These are phyloP conservation scores for Oemleria cerasiformis DNA, from an alignment of 306 rosid genomes.

Conservation along the genomic window DNA sequence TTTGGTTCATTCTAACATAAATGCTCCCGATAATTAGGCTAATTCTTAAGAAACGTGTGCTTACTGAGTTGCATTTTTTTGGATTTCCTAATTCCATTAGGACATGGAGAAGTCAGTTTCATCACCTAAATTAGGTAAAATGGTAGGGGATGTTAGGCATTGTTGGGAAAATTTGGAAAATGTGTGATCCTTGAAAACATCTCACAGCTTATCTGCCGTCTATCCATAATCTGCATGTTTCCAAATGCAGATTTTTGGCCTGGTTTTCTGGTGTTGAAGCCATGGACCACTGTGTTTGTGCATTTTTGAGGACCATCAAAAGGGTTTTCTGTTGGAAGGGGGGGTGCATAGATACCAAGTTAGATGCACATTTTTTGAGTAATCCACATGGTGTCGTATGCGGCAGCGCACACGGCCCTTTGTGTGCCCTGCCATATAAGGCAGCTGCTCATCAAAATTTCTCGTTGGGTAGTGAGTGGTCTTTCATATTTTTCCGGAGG, in stretches of 20 bases:
- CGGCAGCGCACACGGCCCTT: too few relatives aligned
- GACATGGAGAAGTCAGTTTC: background rate
- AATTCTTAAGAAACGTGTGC: too few relatives aligned
- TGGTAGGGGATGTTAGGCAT: background rate
- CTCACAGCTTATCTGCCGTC: background rate
- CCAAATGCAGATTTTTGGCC: background rate
- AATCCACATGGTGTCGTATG: background rate
- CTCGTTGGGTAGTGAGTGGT: too few relatives aligned
- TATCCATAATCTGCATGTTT: background rate
- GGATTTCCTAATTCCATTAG: background rate
- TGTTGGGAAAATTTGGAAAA: background rate
- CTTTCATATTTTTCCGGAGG: background rate
- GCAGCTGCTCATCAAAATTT: too few relatives aligned
- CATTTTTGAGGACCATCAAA: background rate
- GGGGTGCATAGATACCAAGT: background rate
- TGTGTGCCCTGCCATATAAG: too few relatives aligned
- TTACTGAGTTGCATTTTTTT: background rate
- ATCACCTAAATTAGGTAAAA: slow-evolving; percentile 16
- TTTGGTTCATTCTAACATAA: background rate
- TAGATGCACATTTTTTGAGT: background rate
- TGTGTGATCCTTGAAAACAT: background rate
- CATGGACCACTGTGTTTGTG: background rate
- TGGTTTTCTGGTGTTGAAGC: background rate
- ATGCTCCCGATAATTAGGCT: background rate
- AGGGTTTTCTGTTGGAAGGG: background rate